phyloP scores from a whole-genome alignment of 2,329 filamentous ascomycete genomes.

The Hymenoscyphus linearis region DNA sequence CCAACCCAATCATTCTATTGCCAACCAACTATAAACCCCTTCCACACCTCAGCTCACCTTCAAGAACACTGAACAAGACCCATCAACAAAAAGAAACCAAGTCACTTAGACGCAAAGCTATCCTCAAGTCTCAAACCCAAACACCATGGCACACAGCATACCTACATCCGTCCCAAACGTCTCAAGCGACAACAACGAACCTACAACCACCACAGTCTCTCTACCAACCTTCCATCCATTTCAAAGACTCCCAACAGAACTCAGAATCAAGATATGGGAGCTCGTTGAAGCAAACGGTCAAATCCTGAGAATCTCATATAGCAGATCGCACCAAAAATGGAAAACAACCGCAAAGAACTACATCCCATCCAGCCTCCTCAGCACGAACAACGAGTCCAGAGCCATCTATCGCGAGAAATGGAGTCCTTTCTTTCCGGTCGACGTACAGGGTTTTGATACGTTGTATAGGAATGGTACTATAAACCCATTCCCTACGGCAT shows the following conservation, averaged over 20 bases:
- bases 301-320: not conserved
- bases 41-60: no score
- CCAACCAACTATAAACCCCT: no score
- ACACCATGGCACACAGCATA: not conserved
- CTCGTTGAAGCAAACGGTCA: not conserved
- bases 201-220: not conserved
- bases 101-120: not conserved
- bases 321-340: no score
- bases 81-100: no score
- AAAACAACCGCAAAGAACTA: not conserved
- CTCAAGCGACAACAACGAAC: not conserved
- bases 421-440: not conserved
- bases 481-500: not conserved
- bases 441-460: not conserved
- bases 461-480: no score
- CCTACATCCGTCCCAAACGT: not conserved
- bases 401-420: not conserved
- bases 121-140: not conserved
- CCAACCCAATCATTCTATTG: no score
- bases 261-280: not conserved
- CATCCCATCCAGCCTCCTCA: not conserved
- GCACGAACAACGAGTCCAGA: not conserved
- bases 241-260: not conserved
- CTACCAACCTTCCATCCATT: not conserved
- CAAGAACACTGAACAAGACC: no score